phyloP scores from a whole-genome alignment of 2,329 filamentous ascomycete species.

The Botryotinia calthae region DNA sequence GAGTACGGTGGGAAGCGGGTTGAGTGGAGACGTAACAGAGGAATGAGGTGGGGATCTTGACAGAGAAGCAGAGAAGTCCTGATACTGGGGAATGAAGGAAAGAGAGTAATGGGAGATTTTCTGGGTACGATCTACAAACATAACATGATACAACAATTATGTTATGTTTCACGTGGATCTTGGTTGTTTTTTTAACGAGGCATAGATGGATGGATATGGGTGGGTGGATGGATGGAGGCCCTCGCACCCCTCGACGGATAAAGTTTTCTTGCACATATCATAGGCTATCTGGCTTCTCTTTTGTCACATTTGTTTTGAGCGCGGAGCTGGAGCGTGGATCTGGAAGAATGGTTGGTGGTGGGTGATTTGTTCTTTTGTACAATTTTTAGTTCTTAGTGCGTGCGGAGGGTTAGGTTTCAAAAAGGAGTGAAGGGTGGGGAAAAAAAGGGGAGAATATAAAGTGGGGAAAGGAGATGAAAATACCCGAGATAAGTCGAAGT shows the following conservation, averaged over 20 bases:
- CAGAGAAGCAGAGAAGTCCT: not conserved
- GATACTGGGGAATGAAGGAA: not conserved
- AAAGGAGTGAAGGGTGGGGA: not conserved
- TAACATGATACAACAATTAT: not conserved
- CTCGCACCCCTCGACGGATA: not conserved
- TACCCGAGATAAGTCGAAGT: not conserved
- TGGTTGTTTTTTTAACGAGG: not conserved
- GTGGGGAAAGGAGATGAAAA: not conserved
- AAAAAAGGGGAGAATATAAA: not conserved
- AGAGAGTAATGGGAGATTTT: constrained; percentile 2
- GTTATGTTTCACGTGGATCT: not conserved
- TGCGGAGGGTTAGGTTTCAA: not conserved
- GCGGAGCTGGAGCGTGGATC: not conserved
- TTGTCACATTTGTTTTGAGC: constrained; percentile 3
- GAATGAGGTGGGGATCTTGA: not conserved
- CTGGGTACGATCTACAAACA: constrained; percentile 7
- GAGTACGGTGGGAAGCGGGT: constrained; percentile 38
- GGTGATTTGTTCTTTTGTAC: not conserved
- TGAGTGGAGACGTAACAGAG: constrained; percentile 31
- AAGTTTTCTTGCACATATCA: constrained; percentile 12
- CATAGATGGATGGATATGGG: not conserved
- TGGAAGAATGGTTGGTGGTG: not conserved
- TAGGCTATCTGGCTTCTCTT: constrained; percentile 4
- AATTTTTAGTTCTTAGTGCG: not conserved
- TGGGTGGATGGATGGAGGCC: not conserved